phyloP scores from a whole-genome alignment of 306 rosid genomes.

The Quercus rubra region DNA sequence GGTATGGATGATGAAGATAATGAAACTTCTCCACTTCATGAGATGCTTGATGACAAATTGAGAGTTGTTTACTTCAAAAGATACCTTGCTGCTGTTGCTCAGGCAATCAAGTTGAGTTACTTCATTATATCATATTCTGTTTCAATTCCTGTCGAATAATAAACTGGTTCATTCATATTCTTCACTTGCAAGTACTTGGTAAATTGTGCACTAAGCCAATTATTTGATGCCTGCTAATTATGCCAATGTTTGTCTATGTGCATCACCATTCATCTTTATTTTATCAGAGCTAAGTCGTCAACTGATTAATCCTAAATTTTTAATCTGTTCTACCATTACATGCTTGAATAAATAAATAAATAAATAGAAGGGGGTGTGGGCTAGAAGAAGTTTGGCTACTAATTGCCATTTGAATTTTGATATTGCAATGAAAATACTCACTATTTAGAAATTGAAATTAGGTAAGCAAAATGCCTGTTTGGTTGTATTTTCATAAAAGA shows the following conservation, averaged over 20 bases:
- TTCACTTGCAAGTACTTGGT: not conserved
- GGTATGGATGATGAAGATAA: slow-evolving; percentile 92
- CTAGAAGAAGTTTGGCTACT: not conserved
- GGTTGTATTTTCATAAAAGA: too few species aligned
- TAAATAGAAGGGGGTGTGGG: too few species aligned
- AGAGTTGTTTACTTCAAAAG: slow-evolving; percentile 63
- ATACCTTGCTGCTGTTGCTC: slow-evolving; percentile 66
- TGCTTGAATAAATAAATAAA: too few species aligned
- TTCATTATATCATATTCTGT: not conserved
- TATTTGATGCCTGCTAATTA: not conserved
- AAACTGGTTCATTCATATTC: not conserved
- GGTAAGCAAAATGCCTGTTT: not conserved
- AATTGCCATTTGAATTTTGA: not conserved
- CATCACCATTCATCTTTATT: not conserved
- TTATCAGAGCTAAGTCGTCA: not conserved
- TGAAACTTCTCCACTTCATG: slow-evolving; percentile 53
- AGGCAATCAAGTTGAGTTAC: slow-evolving; percentile 77
- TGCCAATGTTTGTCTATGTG: not conserved
- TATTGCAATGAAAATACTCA: not conserved
- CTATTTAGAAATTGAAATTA: not conserved
- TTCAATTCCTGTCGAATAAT: not conserved
- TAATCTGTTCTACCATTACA: too few species aligned
- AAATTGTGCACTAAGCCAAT: not conserved
- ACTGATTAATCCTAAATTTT: not conserved
- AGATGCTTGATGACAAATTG: slow-evolving; percentile 77